Evolutionary conservation across 106 monocot species (phyloP).

Genomic region (Amphibolis antarctica): DNA sequence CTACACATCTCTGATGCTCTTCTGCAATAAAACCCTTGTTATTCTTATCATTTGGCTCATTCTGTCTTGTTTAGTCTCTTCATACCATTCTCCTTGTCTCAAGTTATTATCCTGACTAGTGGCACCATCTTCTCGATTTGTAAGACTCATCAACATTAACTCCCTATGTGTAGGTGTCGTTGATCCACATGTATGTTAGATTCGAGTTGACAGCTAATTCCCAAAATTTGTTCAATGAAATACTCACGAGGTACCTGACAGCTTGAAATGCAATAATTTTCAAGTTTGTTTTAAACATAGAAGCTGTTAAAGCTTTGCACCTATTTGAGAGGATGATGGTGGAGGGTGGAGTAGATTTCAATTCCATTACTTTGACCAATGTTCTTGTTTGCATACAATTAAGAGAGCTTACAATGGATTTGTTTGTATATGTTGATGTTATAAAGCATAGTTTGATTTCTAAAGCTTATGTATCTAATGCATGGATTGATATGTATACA

Average conservation of each 20-base stretch:
- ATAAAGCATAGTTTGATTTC: slow-evolving; percentile 37
- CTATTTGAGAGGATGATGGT: slow-evolving; percentile 47
- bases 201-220: slow-evolving; percentile 14
- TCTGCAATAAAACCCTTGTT: no score
- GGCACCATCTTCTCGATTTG: slow-evolving; percentile 28
- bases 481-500: slow-evolving; percentile 57
- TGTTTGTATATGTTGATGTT: slow-evolving; percentile 26
- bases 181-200: slow-evolving; percentile 31
- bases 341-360: slow-evolving; percentile 24
- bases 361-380: slow-evolving; percentile 42
- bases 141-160: slow-evolving; percentile 44
- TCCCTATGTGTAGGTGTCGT: slow-evolving; percentile 39
- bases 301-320: slow-evolving; percentile 11
- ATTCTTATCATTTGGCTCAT: no score
- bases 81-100: slow-evolving; percentile 45
- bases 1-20: no score
- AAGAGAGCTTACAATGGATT: slow-evolving; percentile 21
- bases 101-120: slow-evolving; percentile 12
- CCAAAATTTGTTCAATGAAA: slow-evolving; percentile 25
- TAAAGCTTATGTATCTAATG: slow-evolving; percentile 53
- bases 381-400: slow-evolving; percentile 38
- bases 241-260: slow-evolving; percentile 32
- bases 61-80: slow-evolving; percentile 14
- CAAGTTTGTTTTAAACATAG: slow-evolving; percentile 42
- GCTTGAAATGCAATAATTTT: slow-evolving; percentile 64